phyloP scores from a whole-genome alignment of 495 filamentous ascomycete genomes.

The Tetracladium marchalianum region DNA sequence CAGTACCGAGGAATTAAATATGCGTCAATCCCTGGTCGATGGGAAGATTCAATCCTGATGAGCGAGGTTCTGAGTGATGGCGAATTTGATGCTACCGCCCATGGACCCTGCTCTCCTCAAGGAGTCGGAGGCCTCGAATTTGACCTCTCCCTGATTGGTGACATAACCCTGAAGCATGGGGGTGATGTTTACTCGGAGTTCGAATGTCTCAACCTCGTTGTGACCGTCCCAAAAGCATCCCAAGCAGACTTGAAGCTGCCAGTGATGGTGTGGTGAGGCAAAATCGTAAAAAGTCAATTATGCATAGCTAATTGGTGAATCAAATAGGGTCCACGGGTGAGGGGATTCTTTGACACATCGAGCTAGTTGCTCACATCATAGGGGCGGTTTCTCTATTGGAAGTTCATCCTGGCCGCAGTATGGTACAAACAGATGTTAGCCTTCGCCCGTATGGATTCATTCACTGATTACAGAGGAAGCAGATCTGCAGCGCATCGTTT shows the following conservation, averaged over 20 bases:
- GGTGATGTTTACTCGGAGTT: slow-evolving; percentile 1
- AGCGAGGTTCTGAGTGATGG: background rate
- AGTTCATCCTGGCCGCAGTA: slow-evolving; percentile 12
- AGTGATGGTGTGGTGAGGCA: slow-evolving; percentile 7
- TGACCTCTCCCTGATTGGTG: slow-evolving; percentile 8
- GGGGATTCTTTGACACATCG: background rate
- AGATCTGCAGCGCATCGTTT: slow-evolving; percentile 6
- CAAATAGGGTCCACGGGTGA: slow-evolving; percentile 11
- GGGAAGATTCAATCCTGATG: slow-evolving; percentile 5
- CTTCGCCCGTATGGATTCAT: background rate
- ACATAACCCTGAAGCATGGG: background rate
- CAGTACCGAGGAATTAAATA: slow-evolving; percentile 12
- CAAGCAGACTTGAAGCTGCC: background rate
- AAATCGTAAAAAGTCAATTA: background rate
- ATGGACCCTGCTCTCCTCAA: slow-evolving; percentile 12
- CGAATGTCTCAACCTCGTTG: slow-evolving; percentile 11
- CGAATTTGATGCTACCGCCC: slow-evolving; percentile 1
- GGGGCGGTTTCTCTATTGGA: slow-evolving; percentile 6
- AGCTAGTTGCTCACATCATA: background rate
- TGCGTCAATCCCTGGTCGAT: slow-evolving; percentile 6
- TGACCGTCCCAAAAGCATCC: slow-evolving; percentile 3
- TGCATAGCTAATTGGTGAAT: no score
- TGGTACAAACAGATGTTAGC: background rate
- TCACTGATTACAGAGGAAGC: background rate
- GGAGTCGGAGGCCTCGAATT: background rate